Evolutionary conservation across 2,329 filamentous ascomycete genomes (phyloP), one percentile per base, ranked within the genome.

Genomic region (Beauveria sp.): DNA sequence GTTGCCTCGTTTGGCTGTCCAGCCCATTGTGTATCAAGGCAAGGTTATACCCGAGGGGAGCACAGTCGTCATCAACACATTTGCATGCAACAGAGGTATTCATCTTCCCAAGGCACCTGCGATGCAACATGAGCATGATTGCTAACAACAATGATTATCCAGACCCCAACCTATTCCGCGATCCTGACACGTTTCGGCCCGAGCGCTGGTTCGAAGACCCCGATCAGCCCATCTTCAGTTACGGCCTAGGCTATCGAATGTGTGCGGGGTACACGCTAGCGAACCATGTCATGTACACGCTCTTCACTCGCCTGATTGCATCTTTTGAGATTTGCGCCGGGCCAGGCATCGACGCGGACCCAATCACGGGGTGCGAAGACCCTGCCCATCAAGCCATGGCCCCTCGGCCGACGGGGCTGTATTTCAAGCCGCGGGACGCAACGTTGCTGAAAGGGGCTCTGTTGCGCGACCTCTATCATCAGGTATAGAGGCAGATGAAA

Each of bases 141-240:
- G 12, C 20, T 58, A 38, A 58, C 20, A 38, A 7, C 3, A 14
- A 22, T 8, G 20, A 16, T 12, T 8, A 7, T 5, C 0, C 24
- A 59, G 47, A 59, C 2, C 47, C 57, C n/a, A 59, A 34, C 6
- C 3, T 59, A 4, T 59, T 52, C 12, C 38, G 38, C n/a, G 57
- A 59, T 16, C 57, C 47, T n/a, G 49, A 59, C 18, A 34, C 20
- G 22, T 59, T 59, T 30, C 57, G 57, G n/a, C 47, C 57, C 8
- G 47, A 59, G 38, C 57, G 57, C 34, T 59, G 57, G 57, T 26
- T 59, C 5, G 47, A 59, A 16, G 57, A 52, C 12, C 57, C 57
- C 18, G 57, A 59, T 28, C 57, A 59, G 57, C 47, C 57, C 57
- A 59, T 59, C 47, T 59, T 59, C 40, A 59, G 46, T 47, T 59